Base-by-base conservation (phyloP, 2,329 filamentous ascomycete species). In the Colletotrichum spinosum region DNA sequence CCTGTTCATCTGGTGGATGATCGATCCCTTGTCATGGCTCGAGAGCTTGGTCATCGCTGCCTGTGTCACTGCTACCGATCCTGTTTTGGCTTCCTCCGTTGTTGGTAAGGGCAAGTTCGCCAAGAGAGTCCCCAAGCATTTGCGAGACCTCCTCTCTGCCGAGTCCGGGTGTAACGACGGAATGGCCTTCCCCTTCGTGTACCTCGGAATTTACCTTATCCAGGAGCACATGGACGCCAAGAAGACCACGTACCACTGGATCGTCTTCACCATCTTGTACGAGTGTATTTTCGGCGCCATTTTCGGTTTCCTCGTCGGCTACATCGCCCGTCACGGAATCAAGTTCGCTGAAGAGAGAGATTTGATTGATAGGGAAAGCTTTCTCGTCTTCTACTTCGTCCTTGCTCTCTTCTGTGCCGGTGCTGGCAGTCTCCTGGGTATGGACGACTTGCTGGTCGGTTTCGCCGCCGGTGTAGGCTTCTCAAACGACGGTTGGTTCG, bases 41-140 rank as follows among this genome's bases (percentile, higher is more conserved):
- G 93, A 98, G 76, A 92, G 92, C 75, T 86, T 99, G 60, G 90
- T 91, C 39, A 86, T 94, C 69, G 91, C 96, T 15, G 96, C 96
- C 64, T 99, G 96, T 76, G 94, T 99, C 59, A 99, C 96, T 3
- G 96, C 96, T 51, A 99, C 96, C 5, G 96, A 99, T 80, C 96
- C 96, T 60, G 96, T 99, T 70, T 82, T 99, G 74, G 96, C 96
- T 35, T 98, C 96, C 12, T 99, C 96, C 13, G 96, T 99, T 59
- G 96, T 99, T 56, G 96, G 96, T 76, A 99, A 98, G 82, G 96
- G 96, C 73, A 99, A 99, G 79, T 99, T 99, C 73, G 95, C 96
- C 41, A 97, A 97, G 81, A 90, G 96, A 68, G 94, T 99, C 5
- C 96, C 96, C 25, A 98, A 97, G 83, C 96, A 99, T 89, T 82